Evolutionary conservation across 345 rosid genomes (phyloP), one percentile per base, ranked within the genome.

Genomic region (Citrus inodora): DNA sequence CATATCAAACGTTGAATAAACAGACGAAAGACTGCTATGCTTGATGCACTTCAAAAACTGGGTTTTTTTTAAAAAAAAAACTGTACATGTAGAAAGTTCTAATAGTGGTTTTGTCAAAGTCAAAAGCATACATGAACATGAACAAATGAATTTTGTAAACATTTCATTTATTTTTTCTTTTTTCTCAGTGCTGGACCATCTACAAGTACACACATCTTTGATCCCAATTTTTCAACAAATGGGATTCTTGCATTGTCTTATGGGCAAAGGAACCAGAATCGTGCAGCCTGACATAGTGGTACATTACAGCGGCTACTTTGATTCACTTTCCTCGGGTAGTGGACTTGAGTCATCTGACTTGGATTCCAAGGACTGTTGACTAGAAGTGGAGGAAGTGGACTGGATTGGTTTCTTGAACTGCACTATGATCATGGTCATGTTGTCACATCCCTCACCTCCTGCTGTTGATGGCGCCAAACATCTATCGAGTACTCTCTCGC

Each of bases 371-470:
- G 85, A 76, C 67, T 84, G 86, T 78, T 82, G 81, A 13, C 82
- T 86, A 3, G 78, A 66, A 32, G 86, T 81, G 30, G 76, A 65
- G 30, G 75, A 68, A 9, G 65, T 5, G 19, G 82, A 53, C 74
- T 79, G 76, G 73, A 85, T 46, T 21, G 91, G 88, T 78, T 92
- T 96, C 89, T 90, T 92, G 86, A 96, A 90, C 81, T 90, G 98
- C 71, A 96, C 95, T 87, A 92, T 81, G 84, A 94, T 90, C 97
- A 96, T 96, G 55, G 99, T 96, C 99, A 96, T 96, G 81, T 96
- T 94, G 86, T 96, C 99, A 71, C 99, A 92, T 78, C 98, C 99
- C 86, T 96, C 98, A 17, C 98, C 98, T 9, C 86, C 79, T 32
- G 87, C 85, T 9, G 97, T 92, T 9, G 91, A 88, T 64, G 99